A percentile compares a stretch with the other conserved stretches of the same genome.
Conservation (phyloP, 1,139 yeast genomes). For the Taphrina sp. region DNA sequence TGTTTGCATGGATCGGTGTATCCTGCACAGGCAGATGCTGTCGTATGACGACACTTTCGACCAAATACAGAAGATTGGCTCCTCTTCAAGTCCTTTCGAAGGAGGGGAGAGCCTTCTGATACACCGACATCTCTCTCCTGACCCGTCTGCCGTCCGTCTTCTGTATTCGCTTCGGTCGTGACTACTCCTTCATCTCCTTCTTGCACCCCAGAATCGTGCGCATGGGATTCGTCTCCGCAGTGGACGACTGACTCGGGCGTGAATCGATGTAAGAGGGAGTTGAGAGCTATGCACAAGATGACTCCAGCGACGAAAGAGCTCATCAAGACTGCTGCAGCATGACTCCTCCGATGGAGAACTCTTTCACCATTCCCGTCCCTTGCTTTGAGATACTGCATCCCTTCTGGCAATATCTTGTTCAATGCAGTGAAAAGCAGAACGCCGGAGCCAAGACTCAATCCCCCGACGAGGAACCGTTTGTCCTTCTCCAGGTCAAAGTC, state of each 20-base stretch:
- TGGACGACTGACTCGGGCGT: conserved; percentile 32
- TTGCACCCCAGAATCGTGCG: neutral
- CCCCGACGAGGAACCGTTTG: conserved; percentile 52
- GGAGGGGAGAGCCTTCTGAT: conserved; percentile 2
- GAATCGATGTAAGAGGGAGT: conserved; percentile 53
- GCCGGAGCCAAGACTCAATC: conserved; percentile 65
- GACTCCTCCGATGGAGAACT: conserved; percentile 38
- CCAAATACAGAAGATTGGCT: conserved; percentile 3
- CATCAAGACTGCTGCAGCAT: conserved; percentile 5
- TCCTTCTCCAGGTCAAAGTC: conserved; percentile 21
- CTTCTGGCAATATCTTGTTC: conserved; percentile 61
- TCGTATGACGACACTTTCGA: conserved; percentile 12
- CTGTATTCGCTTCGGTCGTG: neutral
- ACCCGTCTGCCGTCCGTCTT: no score
- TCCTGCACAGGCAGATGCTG: conserved; percentile 21
- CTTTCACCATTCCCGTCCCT: conserved; percentile 38
- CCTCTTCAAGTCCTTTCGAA: conserved; percentile 1
- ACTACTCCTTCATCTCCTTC: neutral
- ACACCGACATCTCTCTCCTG: no score
- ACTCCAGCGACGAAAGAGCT: conserved; percentile 53
- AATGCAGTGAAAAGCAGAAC: conserved; percentile 57
- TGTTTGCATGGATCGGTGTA: conserved; percentile 22
- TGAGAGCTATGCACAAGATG: conserved; percentile 53
- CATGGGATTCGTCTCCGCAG: conserved; percentile 20
- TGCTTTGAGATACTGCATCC: conserved; percentile 45